These are phyloP conservation scores for Magnaporthales sp. DNA, from an alignment of 2,329 filamentous ascomycete species.

Conservation along the genomic window DNA sequence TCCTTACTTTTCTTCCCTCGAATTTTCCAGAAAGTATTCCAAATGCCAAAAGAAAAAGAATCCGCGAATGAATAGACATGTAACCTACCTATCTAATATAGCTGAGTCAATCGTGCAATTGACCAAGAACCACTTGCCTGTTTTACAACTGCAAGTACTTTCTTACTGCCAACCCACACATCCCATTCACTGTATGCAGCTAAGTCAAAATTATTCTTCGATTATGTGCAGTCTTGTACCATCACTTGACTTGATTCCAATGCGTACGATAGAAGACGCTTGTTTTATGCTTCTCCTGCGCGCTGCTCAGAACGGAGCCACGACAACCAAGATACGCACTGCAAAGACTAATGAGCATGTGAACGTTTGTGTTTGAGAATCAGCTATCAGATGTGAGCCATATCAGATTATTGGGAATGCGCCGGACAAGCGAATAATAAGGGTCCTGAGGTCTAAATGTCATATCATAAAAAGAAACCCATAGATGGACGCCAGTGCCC, in stretches of 20 bases:
- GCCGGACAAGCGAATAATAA: conserved; percentile 4
- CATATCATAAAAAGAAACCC: conserved; percentile 11
- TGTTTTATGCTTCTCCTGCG: background rate
- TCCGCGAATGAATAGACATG: too few species aligned
- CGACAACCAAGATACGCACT: background rate
- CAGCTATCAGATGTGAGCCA: background rate
- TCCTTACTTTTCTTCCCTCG: background rate
- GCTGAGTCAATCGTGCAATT: background rate
- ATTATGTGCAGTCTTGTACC: background rate
- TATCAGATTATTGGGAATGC: conserved; percentile 2
- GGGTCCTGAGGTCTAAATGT: conserved; percentile 7
- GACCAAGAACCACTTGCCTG: background rate
- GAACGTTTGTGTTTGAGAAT: background rate
- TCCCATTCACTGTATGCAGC: background rate
- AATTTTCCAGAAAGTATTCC: background rate
- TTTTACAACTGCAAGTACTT: background rate
- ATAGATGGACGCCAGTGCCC: conserved; percentile 15
- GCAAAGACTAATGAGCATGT: background rate
- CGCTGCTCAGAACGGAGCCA: background rate
- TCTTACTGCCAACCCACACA: background rate
- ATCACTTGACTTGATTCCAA: background rate
- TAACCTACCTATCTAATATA: background rate
- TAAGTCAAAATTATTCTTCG: background rate
- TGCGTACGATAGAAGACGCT: background rate
- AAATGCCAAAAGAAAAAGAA: background rate